phyloP scores from a whole-genome alignment of 2,329 filamentous ascomycete species.

The Aspergillus jensenii region DNA sequence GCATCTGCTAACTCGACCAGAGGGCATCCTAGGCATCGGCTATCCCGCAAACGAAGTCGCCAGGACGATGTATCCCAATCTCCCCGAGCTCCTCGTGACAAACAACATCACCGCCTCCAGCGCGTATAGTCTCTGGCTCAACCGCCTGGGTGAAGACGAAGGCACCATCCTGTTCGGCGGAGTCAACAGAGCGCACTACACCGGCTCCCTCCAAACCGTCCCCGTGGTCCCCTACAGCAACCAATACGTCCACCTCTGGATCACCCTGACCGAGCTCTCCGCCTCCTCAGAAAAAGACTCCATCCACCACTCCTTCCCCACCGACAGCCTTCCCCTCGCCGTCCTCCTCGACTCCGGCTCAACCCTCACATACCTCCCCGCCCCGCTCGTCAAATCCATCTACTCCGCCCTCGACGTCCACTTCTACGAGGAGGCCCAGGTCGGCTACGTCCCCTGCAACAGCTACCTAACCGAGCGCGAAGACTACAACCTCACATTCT shows the following conservation, averaged over 20 bases:
- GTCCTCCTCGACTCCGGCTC: slow-evolving; percentile 72
- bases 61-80: slow-evolving; percentile 53
- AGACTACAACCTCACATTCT: slow-evolving; percentile 52
- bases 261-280: slow-evolving; percentile 64
- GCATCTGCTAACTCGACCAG: not conserved
- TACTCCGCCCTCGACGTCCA: slow-evolving; percentile 58
- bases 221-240: slow-evolving; percentile 57
- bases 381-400: slow-evolving; percentile 49
- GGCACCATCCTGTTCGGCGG: slow-evolving; percentile 72
- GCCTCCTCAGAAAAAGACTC: slow-evolving; percentile 17
- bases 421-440: slow-evolving; percentile 45
- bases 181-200: slow-evolving; percentile 64
- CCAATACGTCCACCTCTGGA: slow-evolving; percentile 60
- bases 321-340: slow-evolving; percentile 48
- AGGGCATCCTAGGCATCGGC: slow-evolving; percentile 74
- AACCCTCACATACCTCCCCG: slow-evolving; percentile 66
- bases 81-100: slow-evolving; percentile 62
- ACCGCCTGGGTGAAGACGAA: slow-evolving; percentile 62
- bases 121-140: slow-evolving; percentile 71
- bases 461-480: slow-evolving; percentile 48
- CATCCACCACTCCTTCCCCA: slow-evolving; percentile 13
- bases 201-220: slow-evolving; percentile 61
- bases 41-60: slow-evolving; percentile 70
- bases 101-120: slow-evolving; percentile 62
- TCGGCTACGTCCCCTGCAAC: slow-evolving; percentile 53